Evolutionary conservation across 352 stramenopile species (phyloP), one percentile per base, ranked within the genome.

Genomic region (Peronosclerospora sorghi): DNA sequence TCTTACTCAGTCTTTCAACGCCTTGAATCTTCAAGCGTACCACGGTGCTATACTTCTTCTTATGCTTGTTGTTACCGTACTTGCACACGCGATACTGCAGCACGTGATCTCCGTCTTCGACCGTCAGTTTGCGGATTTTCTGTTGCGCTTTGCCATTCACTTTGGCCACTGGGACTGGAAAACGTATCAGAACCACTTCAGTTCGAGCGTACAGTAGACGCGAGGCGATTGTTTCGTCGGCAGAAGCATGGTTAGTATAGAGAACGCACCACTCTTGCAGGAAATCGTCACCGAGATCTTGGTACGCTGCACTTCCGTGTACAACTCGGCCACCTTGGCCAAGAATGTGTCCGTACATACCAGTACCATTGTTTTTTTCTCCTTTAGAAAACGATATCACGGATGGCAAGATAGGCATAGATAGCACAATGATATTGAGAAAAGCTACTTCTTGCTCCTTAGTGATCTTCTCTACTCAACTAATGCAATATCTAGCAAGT

Each of bases 51-150:
- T 75, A 79, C 59, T 91, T 91, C 52, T 66, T 71, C 72, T 91
- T 91, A 69, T 88, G 75, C 57, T 80, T 80, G 56, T 91, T 91
- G 65, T 91, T 91, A 48, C 78, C 78, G 45, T 88, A 87, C 32
- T 86, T 81, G 41, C 56, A 71, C 8, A 63, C 73, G 38, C 75
- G 78, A 42, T 87, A 86, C 35, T 88, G 65, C 57, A 86, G 49
- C 48, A 81, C 69, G 43, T 71, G 59, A 12, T 80, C 68, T 43
- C 66, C 72, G 17, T 62, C 50, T 28, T 60, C 59, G 24, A 65
- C 48, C 34, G 57, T 53, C 15, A 64, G 54, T 45, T 69, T 57
- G 58, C 44, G 58, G 35, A 59, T 59, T 59, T 47, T 48, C 41
- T 55, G 63, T 55, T 68, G 54, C 26, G 51, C 45, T 38, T 64